These are phyloP conservation scores for Oryza glaberrima DNA, from an alignment of 176 grass and related monocot species.

Conservation along the genomic window DNA sequence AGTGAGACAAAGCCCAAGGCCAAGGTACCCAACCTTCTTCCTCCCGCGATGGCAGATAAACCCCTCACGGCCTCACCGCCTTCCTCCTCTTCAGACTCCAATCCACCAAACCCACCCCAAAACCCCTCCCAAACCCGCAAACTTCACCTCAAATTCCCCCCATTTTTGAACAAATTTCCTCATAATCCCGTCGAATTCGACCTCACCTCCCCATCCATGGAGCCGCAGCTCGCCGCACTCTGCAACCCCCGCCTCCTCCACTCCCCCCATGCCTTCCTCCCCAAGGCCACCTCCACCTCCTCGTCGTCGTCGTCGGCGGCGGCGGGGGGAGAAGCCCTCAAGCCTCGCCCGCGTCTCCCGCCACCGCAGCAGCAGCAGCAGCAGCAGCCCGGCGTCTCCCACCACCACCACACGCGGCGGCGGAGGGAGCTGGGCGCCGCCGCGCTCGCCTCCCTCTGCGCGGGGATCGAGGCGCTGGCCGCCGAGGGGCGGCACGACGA, in stretches of 20 bases:
- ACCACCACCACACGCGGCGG: no score
- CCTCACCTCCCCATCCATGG: constrained; percentile 35
- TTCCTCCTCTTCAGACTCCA: neutral
- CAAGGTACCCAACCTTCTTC: no score
- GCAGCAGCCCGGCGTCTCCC: neutral
- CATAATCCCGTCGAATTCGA: neutral
- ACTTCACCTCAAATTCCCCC: constrained; percentile 20
- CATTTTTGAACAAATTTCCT: neutral
- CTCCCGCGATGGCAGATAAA: neutral
- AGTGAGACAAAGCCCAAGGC: no score
- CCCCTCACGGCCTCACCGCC: neutral
- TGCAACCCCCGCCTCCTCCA: neutral
- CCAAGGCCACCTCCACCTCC: neutral
- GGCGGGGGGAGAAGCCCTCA: constrained; percentile 8
- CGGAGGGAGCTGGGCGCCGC: neutral
- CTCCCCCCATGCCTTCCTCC: neutral
- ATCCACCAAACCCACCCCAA: constrained; percentile 40
- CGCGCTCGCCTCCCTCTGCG: constrained; percentile 45
- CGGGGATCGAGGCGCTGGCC: constrained; percentile 53
- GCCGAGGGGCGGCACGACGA: constrained; percentile 54
- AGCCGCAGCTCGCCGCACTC: constrained; percentile 35
- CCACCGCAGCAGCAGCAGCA: neutral
- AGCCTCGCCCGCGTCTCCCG: constrained; percentile 49
- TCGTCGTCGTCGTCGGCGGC: neutral
- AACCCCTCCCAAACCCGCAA: neutral